These are phyloP conservation scores for Cutaneotrichosporon mucoides DNA, from an alignment of 1,284 basidiomycete genomes.

Conservation along the genomic window DNA sequence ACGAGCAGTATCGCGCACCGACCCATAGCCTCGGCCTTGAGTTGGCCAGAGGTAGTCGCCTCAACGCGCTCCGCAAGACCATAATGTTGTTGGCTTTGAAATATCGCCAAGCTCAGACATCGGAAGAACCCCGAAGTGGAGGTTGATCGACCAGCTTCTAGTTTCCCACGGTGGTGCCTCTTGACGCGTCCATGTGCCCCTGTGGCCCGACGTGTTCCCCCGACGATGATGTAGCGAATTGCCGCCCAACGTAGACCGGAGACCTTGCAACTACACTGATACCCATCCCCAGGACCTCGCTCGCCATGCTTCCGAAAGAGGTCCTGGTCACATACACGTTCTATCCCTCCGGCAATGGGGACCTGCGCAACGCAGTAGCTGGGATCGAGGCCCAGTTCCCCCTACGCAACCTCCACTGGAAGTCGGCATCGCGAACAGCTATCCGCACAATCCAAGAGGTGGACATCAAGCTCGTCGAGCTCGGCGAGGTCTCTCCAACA, in stretches of 20 bases:
- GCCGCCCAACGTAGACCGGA: not conserved
- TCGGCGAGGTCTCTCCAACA: conserved; percentile 57
- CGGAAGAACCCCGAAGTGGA: not conserved
- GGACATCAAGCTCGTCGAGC: conserved; percentile 65
- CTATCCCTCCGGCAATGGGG: conserved; percentile 30
- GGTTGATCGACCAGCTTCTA: not conserved
- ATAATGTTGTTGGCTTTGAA: not conserved
- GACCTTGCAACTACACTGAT: too few relatives aligned
- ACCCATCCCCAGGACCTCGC: not conserved
- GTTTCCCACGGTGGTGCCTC: not conserved
- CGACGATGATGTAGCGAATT: not conserved
- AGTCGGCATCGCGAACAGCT: conserved; percentile 62
- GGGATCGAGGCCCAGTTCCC: conserved; percentile 71
- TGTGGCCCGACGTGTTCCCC: not conserved
- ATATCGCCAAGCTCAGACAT: not conserved
- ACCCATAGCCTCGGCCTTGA: not conserved
- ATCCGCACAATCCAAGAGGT: conserved; percentile 82
- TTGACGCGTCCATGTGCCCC: not conserved
- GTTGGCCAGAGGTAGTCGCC: not conserved
- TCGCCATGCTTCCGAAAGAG: conserved; percentile 23
- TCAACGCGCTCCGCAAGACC: not conserved
- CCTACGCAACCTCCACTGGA: conserved; percentile 86
- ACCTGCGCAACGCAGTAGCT: conserved; percentile 56
- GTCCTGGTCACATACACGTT: conserved; percentile 44
- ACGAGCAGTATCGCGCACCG: not conserved